Evolutionary conservation across 257 asterid species (phyloP).

Genomic region (Rauvolfia tetraphylla): DNA sequence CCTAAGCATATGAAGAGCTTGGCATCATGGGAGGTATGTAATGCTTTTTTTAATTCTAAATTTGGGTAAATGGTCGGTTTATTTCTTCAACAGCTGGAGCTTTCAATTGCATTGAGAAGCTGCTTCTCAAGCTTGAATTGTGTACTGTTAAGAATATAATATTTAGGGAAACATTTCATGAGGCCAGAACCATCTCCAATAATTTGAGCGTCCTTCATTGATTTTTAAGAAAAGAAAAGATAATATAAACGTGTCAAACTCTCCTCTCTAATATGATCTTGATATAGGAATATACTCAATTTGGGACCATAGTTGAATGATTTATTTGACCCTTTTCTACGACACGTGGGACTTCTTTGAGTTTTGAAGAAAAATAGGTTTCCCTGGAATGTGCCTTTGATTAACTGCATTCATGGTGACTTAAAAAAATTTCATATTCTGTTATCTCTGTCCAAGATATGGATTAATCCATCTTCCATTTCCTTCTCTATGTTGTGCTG

Average conservation of each 20-base stretch:
- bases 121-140: constrained; percentile 3
- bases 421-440: background rate
- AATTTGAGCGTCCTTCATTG: background rate
- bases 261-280: background rate
- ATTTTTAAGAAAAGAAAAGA: background rate
- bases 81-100: background rate
- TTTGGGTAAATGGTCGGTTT: background rate
- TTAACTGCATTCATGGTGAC: background rate
- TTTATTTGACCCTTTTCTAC: background rate
- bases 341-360: background rate
- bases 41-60: constrained; percentile 7
- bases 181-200: background rate
- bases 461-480: background rate
- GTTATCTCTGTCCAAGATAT: too few species aligned
- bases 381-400: background rate
- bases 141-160: background rate
- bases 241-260: background rate
- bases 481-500: background rate
- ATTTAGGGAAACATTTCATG: background rate
- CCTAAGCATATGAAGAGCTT: constrained; percentile 71
- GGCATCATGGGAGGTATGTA: constrained; percentile 79
- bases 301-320: background rate
- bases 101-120: background rate
- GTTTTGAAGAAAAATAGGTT: background rate
- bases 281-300: background rate